These are phyloP conservation scores for Stephanodiscus minutulus DNA, from an alignment of 108 stramenopile species.

Conservation along the genomic window DNA sequence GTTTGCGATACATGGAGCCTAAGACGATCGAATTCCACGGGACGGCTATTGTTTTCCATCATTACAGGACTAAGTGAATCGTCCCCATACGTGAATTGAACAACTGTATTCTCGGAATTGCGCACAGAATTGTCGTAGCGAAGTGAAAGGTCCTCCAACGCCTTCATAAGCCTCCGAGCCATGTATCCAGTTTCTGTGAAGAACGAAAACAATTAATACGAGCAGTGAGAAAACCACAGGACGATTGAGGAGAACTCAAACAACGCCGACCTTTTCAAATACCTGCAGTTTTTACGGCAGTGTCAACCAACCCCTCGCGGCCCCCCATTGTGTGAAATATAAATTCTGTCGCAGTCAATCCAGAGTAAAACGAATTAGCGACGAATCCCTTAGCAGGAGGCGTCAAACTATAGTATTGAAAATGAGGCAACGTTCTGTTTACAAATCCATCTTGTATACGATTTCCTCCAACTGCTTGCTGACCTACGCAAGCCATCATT, in stretches of 20 bases:
- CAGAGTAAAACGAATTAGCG: conserved; percentile 94
- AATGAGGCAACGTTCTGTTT: conserved; percentile 92
- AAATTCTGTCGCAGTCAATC: conserved; percentile 98
- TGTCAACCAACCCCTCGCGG: conserved; percentile 98
- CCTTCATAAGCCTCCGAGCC: conserved; percentile 98
- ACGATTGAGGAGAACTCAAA: neutral
- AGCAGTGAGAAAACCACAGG: neutral
- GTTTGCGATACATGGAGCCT: conserved; percentile 59
- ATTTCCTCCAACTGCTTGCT: conserved; percentile 97
- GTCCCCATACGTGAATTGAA: conserved; percentile 98
- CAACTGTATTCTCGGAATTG: conserved; percentile 94
- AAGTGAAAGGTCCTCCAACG: conserved; percentile 94
- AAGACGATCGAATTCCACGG: conserved; percentile 84
- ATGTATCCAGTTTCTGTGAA: conserved; percentile 96
- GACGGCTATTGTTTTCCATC: conserved; percentile 95
- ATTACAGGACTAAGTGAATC: conserved; percentile 93
- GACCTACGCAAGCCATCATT: conserved; percentile 99
- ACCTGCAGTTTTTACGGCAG: conserved; percentile 99
- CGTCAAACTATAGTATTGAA: conserved; percentile 81
- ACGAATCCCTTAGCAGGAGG: conserved; percentile 98
- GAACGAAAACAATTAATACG: neutral
- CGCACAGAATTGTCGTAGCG: conserved; percentile 96
- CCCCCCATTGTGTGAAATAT: conserved; percentile 99
- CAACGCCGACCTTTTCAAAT: too few species aligned
- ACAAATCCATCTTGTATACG: conserved; percentile 99